phyloP scores from a whole-genome alignment of 2,329 filamentous ascomycete species.

The Sporothrix globosa region DNA sequence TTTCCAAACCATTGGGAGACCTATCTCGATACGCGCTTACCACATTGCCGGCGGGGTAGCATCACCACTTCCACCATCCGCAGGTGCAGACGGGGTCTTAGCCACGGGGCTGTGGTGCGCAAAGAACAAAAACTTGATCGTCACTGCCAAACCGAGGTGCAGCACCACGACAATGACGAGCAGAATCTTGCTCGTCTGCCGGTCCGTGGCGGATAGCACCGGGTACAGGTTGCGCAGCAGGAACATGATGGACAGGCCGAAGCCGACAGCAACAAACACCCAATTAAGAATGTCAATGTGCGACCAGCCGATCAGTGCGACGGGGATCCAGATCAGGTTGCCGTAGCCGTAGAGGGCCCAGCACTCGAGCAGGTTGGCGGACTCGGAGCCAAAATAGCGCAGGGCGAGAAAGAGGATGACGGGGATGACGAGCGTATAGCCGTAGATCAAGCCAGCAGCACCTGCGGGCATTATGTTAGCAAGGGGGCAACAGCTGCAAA shows the following conservation, averaged over 20 bases:
- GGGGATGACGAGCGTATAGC: slow-evolving; percentile 88
- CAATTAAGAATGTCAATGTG: slow-evolving; percentile 86
- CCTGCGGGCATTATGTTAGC: slow-evolving; percentile 49
- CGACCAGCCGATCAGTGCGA: slow-evolving; percentile 89
- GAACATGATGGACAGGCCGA: slow-evolving; percentile 80
- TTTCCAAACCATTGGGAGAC: neutral
- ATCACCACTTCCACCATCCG: slow-evolving; percentile 23
- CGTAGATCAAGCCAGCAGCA: slow-evolving; percentile 90
- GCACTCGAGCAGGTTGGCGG: slow-evolving; percentile 90
- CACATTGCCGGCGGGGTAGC: slow-evolving; percentile 37
- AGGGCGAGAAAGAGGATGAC: slow-evolving; percentile 83
- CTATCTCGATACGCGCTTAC: neutral
- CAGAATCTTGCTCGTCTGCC: slow-evolving; percentile 85
- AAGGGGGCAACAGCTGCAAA: slow-evolving; percentile 24
- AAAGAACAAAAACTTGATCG: slow-evolving; percentile 97
- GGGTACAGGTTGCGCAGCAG: slow-evolving; percentile 85
- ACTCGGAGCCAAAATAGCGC: slow-evolving; percentile 94
- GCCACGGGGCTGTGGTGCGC: slow-evolving; percentile 68
- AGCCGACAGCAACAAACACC: slow-evolving; percentile 86
- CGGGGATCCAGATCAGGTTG: slow-evolving; percentile 96
- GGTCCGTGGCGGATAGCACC: slow-evolving; percentile 88
- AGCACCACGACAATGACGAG: slow-evolving; percentile 81
- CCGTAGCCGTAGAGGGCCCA: slow-evolving; percentile 95
- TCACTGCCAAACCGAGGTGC: slow-evolving; percentile 86
- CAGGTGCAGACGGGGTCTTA: slow-evolving; percentile 24